phyloP scores from a whole-genome alignment of 805 yeast genomes.

The Jamesozyma rosinii region DNA sequence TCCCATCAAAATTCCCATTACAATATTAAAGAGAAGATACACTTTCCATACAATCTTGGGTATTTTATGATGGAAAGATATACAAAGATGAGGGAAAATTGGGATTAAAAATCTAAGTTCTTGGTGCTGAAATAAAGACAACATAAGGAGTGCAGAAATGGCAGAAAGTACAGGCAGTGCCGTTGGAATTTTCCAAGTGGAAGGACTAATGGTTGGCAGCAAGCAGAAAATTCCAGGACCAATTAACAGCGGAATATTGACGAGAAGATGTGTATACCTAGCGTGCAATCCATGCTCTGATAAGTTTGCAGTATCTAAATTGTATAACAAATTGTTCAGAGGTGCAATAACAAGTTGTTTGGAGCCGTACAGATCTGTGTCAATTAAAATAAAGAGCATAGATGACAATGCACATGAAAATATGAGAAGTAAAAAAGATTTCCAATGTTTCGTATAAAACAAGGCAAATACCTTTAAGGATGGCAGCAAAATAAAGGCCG shows the following conservation, averaged over 20 bases:
- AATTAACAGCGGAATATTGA: constrained; percentile 69
- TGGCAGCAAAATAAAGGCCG: constrained; percentile 66
- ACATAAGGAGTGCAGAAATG: constrained; percentile 47
- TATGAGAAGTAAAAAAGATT: constrained; percentile 26
- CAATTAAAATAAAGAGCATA: constrained; percentile 37
- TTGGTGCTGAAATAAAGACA: constrained; percentile 82
- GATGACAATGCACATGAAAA: constrained; percentile 33
- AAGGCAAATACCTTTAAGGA: constrained; percentile 35
- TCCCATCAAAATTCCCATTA: constrained; percentile 63
- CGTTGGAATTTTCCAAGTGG: constrained; percentile 12
- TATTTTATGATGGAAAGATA: constrained; percentile 38
- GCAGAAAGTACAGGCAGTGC: constrained; percentile 49
- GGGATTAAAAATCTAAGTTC: constrained; percentile 86
- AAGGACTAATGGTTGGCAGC: constrained; percentile 12
- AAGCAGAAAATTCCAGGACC: constrained; percentile 60
- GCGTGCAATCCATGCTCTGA: constrained; percentile 79
- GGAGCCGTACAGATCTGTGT: constrained; percentile 39
- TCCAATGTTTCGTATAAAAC: constrained; percentile 34
- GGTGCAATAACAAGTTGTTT: constrained; percentile 49
- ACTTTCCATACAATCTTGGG: constrained; percentile 15
- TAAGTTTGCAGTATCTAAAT: constrained; percentile 49
- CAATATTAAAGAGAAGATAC: constrained; percentile 60
- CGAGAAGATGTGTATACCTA: constrained; percentile 57
- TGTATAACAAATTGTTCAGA: constrained; percentile 66
- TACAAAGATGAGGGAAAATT: constrained; percentile 56